Evolutionary conservation across 306 rosid species (phyloP).

Genomic region (Ormosia semicastrata): DNA sequence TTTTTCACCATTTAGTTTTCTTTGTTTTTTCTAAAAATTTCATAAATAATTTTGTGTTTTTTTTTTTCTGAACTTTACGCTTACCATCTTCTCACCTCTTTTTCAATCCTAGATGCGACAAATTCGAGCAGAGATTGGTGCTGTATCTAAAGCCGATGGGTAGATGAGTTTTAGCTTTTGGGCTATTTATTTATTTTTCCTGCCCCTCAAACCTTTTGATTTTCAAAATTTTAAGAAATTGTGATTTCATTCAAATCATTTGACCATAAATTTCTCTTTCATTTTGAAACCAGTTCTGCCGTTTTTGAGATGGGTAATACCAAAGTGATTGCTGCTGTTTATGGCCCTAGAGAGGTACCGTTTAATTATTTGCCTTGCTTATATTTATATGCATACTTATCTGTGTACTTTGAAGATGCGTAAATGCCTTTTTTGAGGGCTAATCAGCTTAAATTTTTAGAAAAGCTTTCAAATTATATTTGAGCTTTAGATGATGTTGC

Average conservation of each 20-base stretch:
- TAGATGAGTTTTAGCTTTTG: not conserved
- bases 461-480: not conserved
- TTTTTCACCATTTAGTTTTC: too few relatives aligned
- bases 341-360: conserved; percentile 87
- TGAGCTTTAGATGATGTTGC: not conserved
- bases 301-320: conserved; percentile 94
- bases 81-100: not conserved
- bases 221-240: not conserved
- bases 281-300: conserved; percentile 59
- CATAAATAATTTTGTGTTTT: not conserved
- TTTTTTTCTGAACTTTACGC: too few relatives aligned
- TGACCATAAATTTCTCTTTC: too few relatives aligned
- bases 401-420: not conserved
- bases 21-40: too few relatives aligned
- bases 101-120: conserved; percentile 69
- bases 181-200: not conserved
- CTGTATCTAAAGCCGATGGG: conserved; percentile 92
- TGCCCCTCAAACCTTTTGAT: not conserved
- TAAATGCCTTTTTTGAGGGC: not conserved
- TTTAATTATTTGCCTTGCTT: not conserved
- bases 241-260: not conserved
- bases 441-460: not conserved
- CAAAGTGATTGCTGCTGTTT: conserved; percentile 89
- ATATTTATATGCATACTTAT: not conserved
- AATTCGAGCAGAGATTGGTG: conserved; percentile 84